These are phyloP conservation scores for Cystofilobasidium ferigula DNA, from an alignment of 768 basidiomycete species.

Conservation along the genomic window DNA sequence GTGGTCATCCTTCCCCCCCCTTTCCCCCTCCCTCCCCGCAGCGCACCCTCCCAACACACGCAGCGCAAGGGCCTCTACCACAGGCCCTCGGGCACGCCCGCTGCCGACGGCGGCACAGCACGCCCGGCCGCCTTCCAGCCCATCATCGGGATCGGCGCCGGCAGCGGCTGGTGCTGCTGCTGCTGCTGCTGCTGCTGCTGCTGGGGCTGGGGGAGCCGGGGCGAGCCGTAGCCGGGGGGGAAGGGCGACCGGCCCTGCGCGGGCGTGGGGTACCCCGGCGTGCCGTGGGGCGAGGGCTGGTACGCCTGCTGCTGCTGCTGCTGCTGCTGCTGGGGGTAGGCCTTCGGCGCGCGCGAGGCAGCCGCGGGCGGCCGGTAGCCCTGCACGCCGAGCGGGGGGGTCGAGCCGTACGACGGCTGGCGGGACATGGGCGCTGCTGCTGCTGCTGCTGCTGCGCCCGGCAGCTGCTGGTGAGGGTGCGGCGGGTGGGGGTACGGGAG, in stretches of 20 bases:
- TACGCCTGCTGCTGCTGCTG: not conserved
- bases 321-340: not conserved
- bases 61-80: too few species aligned
- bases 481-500: too few species aligned
- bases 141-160: slow-evolving; percentile 8
- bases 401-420: not conserved
- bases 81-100: too few species aligned
- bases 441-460: not conserved
- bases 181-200: not conserved
- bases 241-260: not conserved
- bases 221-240: too few species aligned
- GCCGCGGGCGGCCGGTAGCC: not conserved
- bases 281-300: not conserved
- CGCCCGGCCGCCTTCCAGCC: not conserved
- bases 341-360: not conserved
- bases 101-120: too few species aligned
- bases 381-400: not conserved
- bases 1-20: too few species aligned
- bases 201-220: not conserved
- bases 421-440: not conserved
- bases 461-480: too few species aligned
- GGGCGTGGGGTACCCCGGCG: not conserved
- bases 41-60: too few species aligned
- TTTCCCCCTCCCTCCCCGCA: too few species aligned
- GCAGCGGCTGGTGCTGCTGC: not conserved